These are phyloP conservation scores for Mycena pura DNA, from an alignment of 768 basidiomycete genomes.

Conservation along the genomic window DNA sequence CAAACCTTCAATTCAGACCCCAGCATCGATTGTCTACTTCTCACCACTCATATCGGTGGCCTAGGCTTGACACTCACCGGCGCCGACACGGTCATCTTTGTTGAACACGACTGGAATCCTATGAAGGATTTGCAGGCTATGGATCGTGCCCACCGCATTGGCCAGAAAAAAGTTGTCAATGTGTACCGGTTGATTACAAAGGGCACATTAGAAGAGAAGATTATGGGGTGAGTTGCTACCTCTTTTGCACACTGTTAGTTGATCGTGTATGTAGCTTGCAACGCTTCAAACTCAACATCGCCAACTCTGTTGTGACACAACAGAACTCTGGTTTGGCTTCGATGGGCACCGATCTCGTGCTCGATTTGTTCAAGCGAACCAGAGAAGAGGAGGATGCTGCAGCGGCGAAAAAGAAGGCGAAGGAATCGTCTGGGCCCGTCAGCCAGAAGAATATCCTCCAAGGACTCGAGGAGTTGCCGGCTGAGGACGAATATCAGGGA, in stretches of 20 bases:
- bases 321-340: conserved; percentile 93
- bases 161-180: conserved; percentile 99
- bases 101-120: conserved; percentile 99
- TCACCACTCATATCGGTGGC: conserved; percentile 97
- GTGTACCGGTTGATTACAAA: conserved; percentile 97
- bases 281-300: conserved; percentile 98
- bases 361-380: conserved; percentile 90
- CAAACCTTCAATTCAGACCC: conserved; percentile 99
- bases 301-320: conserved; percentile 94
- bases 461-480: conserved; percentile 89
- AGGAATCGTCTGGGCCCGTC: conserved; percentile 60
- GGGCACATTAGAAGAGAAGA: conserved; percentile 98
- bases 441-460: conserved; percentile 86
- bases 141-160: conserved; percentile 97
- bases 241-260: conserved; percentile 15
- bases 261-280: conserved; percentile 68
- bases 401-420: conserved; percentile 58
- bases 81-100: conserved; percentile 98
- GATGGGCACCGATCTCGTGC: conserved; percentile 97
- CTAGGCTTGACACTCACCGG: conserved; percentile 95
- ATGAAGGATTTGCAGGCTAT: conserved; percentile 99
- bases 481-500: conserved; percentile 91
- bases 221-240: conserved; percentile 85
- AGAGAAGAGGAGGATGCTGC: conserved; percentile 76
- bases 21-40: conserved; percentile 92